A percentile compares a stretch with the other conserved stretches of the same genome.
Conservation (phyloP, 1,284 basidiomycete species). For the Trichosporon asahii region DNA sequence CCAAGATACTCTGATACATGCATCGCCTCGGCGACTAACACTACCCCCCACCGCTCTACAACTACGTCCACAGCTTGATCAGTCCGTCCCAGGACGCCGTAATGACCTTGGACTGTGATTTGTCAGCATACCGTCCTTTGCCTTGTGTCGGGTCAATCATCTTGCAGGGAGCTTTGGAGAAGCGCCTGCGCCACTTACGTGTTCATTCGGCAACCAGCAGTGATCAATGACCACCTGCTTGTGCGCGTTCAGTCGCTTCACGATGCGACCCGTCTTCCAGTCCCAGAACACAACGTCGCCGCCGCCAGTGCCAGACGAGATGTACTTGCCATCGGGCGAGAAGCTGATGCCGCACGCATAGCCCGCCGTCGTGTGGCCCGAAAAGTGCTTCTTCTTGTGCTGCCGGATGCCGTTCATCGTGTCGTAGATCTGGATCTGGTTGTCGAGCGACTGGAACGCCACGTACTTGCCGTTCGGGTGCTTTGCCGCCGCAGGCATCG, state of each 20-base stretch:
- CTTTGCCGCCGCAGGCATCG: conserved; percentile 94
- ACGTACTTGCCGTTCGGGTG: conserved; percentile 96
- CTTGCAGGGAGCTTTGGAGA: conserved; percentile 13
- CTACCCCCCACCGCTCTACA: not conserved
- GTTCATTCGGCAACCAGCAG: conserved; percentile 96
- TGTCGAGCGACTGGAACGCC: conserved; percentile 94
- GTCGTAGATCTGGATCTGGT: conserved; percentile 94
- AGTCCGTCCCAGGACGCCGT: conserved; percentile 96
- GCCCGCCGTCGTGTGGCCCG: conserved; percentile 91
- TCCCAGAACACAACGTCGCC: conserved; percentile 99
- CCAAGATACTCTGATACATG: conserved; percentile 6
- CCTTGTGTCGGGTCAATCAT: not conserved
- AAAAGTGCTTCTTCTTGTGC: conserved; percentile 96
- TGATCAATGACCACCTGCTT: conserved; percentile 94
- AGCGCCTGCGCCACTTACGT: conserved; percentile 60
- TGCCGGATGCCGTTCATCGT: conserved; percentile 91
- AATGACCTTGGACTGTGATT: conserved; percentile 77
- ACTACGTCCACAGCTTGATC: conserved; percentile 83
- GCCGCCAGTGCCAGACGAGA: conserved; percentile 90
- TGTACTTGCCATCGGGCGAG: conserved; percentile 92
- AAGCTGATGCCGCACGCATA: conserved; percentile 96
- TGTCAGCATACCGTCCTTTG: conserved; percentile 13
- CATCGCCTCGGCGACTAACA: not conserved
- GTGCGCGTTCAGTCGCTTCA: conserved; percentile 83
- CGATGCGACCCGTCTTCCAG: conserved; percentile 95